Conservation (phyloP, 306 rosid genomes). For the Vigna reflexopilosa region DNA sequence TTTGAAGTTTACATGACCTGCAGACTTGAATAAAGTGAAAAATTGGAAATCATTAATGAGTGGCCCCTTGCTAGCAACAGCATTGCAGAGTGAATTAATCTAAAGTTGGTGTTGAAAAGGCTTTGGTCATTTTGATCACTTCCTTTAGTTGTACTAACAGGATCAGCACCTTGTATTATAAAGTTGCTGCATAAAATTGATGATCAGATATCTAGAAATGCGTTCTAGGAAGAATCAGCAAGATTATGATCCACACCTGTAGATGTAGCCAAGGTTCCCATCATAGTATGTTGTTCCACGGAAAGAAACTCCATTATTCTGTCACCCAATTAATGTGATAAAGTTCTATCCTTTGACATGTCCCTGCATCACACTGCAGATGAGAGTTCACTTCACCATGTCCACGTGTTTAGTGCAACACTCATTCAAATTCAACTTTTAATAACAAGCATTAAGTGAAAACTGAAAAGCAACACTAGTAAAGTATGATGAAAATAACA, state of each 20-base stretch:
- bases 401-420: background rate
- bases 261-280: background rate
- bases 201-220: background rate
- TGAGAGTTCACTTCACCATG: background rate
- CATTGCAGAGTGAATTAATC: background rate
- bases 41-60: background rate
- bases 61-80: conserved; percentile 11
- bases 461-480: background rate
- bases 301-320: conserved; percentile 1
- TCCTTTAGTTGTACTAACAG: background rate
- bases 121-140: background rate
- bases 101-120: background rate
- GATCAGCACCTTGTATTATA: background rate
- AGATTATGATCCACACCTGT: background rate
- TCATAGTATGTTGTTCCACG: background rate
- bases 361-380: background rate
- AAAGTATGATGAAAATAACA: background rate
- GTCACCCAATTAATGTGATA: conserved; percentile 4
- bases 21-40: background rate
- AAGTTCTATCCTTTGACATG: background rate
- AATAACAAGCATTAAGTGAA: background rate
- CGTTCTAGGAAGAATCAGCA: background rate
- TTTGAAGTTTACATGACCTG: background rate
- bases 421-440: background rate
- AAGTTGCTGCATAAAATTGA: conserved; percentile 18